Evolutionary conservation across 164 flowering plant species (phyloP).

Genomic region (Annona cherimola): DNA sequence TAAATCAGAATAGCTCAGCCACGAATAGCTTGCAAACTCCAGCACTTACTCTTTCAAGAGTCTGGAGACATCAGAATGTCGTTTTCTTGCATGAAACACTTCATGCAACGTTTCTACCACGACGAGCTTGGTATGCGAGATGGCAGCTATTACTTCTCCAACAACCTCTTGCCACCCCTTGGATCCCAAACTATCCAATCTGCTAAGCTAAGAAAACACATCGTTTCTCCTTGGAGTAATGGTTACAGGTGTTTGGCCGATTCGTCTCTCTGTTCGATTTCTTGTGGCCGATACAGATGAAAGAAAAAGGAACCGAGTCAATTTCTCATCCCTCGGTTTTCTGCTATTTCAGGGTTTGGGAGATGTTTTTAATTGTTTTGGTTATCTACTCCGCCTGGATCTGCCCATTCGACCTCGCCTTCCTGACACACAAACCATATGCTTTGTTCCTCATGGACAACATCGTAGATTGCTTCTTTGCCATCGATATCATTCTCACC

Average conservation of each 20-base stretch:
- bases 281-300: not conserved
- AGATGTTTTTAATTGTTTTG: slow-evolving; percentile 68
- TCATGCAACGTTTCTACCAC: slow-evolving; percentile 46
- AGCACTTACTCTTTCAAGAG: slow-evolving; percentile 9
- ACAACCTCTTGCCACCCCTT: slow-evolving; percentile 78
- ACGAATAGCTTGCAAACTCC: slow-evolving; percentile 14
- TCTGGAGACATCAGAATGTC: slow-evolving; percentile 31
- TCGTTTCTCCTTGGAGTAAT: slow-evolving; percentile 71
- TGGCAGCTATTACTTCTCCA: slow-evolving; percentile 36
- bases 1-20: slow-evolving; percentile 25
- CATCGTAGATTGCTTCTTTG: slow-evolving; percentile 80
- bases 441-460: slow-evolving; percentile 65
- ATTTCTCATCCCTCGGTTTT: not conserved
- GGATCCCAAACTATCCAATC: slow-evolving; percentile 77
- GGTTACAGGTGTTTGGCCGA: slow-evolving; percentile 52
- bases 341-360: slow-evolving; percentile 71
- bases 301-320: not conserved
- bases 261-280: not conserved
- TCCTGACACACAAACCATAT: slow-evolving; percentile 59
- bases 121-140: slow-evolving; percentile 40
- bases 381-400: slow-evolving; percentile 97
- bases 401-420: slow-evolving; percentile 89
- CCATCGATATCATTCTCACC: slow-evolving; percentile 79
- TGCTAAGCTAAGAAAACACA: slow-evolving; percentile 51
- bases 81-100: slow-evolving; percentile 40